Evolutionary conservation across 164 flowering plant species (phyloP).

Genomic region (Pachysandra terminalis): DNA sequence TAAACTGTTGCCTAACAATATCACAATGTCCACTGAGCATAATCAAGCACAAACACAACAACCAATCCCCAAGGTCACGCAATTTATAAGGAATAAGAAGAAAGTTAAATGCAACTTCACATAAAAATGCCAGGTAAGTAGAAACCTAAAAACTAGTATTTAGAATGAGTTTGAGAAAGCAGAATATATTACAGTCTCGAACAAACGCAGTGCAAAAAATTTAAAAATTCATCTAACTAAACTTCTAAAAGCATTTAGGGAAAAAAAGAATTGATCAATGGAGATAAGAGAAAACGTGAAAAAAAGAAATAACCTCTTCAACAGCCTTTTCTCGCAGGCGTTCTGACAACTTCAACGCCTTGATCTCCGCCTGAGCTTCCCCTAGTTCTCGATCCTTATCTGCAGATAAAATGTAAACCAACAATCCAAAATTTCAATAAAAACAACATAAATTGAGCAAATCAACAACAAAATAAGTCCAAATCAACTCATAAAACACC

Average conservation of each 20-base stretch:
- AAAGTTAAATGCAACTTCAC: neutral
- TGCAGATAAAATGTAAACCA: slow-evolving; percentile 16
- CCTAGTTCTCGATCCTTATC: slow-evolving; percentile 36
- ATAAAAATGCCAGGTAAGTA: no score
- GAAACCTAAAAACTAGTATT: neutral
- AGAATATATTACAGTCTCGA: no score
- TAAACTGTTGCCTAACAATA: no score
- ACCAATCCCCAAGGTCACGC: no score
- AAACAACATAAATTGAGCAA: neutral
- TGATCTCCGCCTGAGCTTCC: slow-evolving; percentile 37
- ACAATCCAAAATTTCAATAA: neutral
- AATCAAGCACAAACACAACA: no score
- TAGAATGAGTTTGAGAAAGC: no score
- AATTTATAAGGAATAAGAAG: neutral
- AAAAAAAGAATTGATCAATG: neutral
- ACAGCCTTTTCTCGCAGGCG: slow-evolving; percentile 36
- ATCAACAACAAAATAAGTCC: neutral
- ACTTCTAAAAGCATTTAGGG: neutral
- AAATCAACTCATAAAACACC: neutral
- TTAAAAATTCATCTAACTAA: neutral
- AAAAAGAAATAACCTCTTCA: slow-evolving; percentile 27
- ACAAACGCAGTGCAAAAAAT: no score
- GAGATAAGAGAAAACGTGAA: neutral
- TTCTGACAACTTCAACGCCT: slow-evolving; percentile 31
- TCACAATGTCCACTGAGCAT: no score